Conservation (phyloP, 2,329 filamentous ascomycete species). For the Pezicula neosporulosa region DNA sequence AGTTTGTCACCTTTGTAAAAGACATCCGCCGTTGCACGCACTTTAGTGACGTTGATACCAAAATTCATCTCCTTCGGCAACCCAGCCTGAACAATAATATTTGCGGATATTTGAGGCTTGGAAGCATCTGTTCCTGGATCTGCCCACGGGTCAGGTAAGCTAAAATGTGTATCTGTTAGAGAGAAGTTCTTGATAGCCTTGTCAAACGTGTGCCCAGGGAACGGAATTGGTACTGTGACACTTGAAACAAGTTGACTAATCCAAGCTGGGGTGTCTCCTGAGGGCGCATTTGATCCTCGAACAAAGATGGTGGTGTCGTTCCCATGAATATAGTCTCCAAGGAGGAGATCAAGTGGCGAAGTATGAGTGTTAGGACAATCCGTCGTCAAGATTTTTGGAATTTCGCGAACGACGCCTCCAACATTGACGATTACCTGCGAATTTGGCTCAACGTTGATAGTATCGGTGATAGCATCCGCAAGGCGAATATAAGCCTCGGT, state of each 20-base stretch:
- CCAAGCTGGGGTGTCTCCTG: conserved; percentile 73
- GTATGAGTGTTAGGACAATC: conserved; percentile 72
- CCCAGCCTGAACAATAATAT: conserved; percentile 73
- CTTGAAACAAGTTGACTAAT: conserved; percentile 75
- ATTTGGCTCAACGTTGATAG: conserved; percentile 65
- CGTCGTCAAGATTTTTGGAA: conserved; percentile 70
- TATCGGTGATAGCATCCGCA: conserved; percentile 68
- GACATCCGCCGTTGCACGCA: conserved; percentile 77
- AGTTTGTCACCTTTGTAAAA: conserved; percentile 76
- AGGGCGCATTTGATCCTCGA: conserved; percentile 68
- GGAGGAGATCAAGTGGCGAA: conserved; percentile 80
- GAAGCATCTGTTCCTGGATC: conserved; percentile 70
- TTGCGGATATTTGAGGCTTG: conserved; percentile 77
- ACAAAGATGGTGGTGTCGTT: conserved; percentile 77
- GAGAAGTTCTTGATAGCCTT: conserved; percentile 86
- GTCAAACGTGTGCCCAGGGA: conserved; percentile 78
- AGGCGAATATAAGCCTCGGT: conserved; percentile 73
- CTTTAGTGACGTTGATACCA: conserved; percentile 69
- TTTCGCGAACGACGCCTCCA: conserved; percentile 65
- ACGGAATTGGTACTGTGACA: conserved; percentile 78
- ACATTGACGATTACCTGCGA: conserved; percentile 66
- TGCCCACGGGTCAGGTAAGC: conserved; percentile 75
- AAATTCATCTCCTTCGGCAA: conserved; percentile 87
- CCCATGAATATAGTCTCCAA: conserved; percentile 79
- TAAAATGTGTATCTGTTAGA: conserved; percentile 80